Evolutionary conservation across 2,329 filamentous ascomycete genomes (phyloP), one percentile per base, ranked within the genome.

Genomic region (Arachnopeziza araneosa): DNA sequence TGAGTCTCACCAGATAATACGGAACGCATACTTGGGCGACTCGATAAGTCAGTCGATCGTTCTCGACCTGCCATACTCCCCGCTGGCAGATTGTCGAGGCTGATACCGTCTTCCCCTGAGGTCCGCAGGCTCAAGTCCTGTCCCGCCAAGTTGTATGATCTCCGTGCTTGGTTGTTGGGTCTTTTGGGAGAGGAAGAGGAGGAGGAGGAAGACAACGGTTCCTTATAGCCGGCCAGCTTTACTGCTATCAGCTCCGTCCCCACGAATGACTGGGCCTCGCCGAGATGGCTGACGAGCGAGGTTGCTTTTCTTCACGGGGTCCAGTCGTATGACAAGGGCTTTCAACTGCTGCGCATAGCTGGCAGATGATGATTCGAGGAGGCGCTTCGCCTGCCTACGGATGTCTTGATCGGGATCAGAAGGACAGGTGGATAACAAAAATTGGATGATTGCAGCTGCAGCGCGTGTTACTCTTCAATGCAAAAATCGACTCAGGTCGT

Each of bases 1-100:
- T 63, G 61, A 22, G 63, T 66, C n/a, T 61, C 60, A 6, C 36
- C 36, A 7, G 36, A 44, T 17, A 44, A 19, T 5, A 4, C 17
- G 12, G 36, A 44, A 44, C 36, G 36, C 36, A 44, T 44, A 44
- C 24, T 61, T 56, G 26, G 57, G 58, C 21, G 53, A 51, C 24
- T 49, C 55, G 8, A 53, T 30, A 24, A 55, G 44, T 36, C 23
- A 9, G n/a, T 36, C 17, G 14, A 23, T n/a, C 62, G 60, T 50
- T 55, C 58, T 14, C n/a, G 10, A 19, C 9, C n/a, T 52, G 24
- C 55, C 55, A 22, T 48, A 10, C 12, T 50, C 17, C 19, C 36
- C 2, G 36, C 36, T 44, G 36, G 36, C 36, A 44, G 36, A 44
- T 44, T 44, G 6, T 44, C 36, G 17, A 44, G 36, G 36, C 36